Base-by-base conservation (phyloP, 2,329 filamentous ascomycete genomes). In the Aspergillus sp. region DNA sequence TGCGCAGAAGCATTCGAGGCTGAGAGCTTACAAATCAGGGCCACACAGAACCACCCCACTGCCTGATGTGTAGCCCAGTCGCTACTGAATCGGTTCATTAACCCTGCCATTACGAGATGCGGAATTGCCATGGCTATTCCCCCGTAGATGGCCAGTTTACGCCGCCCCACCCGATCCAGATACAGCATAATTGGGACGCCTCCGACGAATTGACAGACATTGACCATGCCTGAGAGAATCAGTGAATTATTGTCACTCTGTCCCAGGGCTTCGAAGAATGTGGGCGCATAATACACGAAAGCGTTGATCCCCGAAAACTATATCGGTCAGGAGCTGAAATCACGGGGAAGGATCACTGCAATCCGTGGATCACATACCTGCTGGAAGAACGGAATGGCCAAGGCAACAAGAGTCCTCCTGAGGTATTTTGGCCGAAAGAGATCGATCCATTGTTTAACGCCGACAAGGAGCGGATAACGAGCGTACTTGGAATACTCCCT, bases 221-320 rank as follows among this genome's bases (percentile, higher is more conserved):
- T 77, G 38, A 77, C 63, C 48, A 78, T 69, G 0, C 73, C 75
- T 0, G 70, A 69, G 1, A 77, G 62, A 15, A 75, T 75, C 0
- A 78, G 59, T 0, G 70, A 63, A 1, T 71, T 67, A 0, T 72
- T 62, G 1, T 63, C 60, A 7, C 78, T 78, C 27, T 64, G 62
- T 0, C 11, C 81, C 62, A 23, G 73, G 74, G 78, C 77, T 3
- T 77, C 79, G 5, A 81, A 80, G 1, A 83, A 68, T 0, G 76
- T 80, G 0, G 81, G 80, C 0, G 75, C 70, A 65, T 82, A 83
- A 71, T 82, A 82, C 38, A 84, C 81, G 1, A 83, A 69, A 0
- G 80, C 80, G 55, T 81, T 81, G 59, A 80, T 78, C 1, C 75
- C 73, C 2, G 65, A 66, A 59, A 80, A 78, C 62, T 81, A 59